Conservation (phyloP, 129 eudicot species). For the Solidago caesia region DNA sequence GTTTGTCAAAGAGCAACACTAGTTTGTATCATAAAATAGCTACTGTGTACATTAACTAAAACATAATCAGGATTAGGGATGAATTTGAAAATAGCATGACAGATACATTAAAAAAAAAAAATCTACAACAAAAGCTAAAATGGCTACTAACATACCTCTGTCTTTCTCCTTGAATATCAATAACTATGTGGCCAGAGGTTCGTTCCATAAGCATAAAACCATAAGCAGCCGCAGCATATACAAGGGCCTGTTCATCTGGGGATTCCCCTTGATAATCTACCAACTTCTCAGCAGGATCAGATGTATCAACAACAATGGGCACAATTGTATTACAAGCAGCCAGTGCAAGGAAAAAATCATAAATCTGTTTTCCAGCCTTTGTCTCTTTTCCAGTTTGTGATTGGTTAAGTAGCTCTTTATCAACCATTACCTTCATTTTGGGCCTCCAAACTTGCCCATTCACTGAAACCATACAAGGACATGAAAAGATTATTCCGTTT, state of each 20-base stretch:
- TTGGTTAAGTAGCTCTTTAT: slow-evolving; percentile 52
- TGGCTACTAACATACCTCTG: slow-evolving; percentile 54
- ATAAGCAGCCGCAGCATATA: slow-evolving; percentile 98
- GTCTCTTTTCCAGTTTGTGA: slow-evolving; percentile 44
- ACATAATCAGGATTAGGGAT: slow-evolving; percentile 10
- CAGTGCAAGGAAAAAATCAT: slow-evolving; percentile 84
- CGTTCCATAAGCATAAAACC: slow-evolving; percentile 91
- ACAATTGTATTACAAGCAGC: slow-evolving; percentile 98
- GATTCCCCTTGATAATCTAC: slow-evolving; percentile 98
- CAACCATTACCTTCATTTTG: slow-evolving; percentile 76
- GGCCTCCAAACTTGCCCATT: slow-evolving; percentile 77
- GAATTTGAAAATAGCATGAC: slow-evolving; percentile 14
- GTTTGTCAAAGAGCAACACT: slow-evolving; percentile 2
- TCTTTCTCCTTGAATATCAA: slow-evolving; percentile 89
- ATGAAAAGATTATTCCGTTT: slow-evolving; percentile 4
- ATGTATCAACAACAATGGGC: slow-evolving; percentile 64
- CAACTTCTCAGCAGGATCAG: slow-evolving; percentile 61
- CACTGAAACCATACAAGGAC: slow-evolving; percentile 43
- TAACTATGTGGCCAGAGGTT: slow-evolving; percentile 94
- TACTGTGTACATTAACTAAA: slow-evolving; percentile 6
- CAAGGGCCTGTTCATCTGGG: slow-evolving; percentile 98
- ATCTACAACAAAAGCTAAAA: slow-evolving; percentile 16
- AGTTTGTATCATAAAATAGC: background rate
- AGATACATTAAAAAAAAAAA: background rate
- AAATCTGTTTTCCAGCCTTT: slow-evolving; percentile 43